Percentiles rank a stretch among this genome's conserved stretches.
Conservation (phyloP, 2,329 filamentous ascomycete genomes). For the Cladosporium colombiae region DNA sequence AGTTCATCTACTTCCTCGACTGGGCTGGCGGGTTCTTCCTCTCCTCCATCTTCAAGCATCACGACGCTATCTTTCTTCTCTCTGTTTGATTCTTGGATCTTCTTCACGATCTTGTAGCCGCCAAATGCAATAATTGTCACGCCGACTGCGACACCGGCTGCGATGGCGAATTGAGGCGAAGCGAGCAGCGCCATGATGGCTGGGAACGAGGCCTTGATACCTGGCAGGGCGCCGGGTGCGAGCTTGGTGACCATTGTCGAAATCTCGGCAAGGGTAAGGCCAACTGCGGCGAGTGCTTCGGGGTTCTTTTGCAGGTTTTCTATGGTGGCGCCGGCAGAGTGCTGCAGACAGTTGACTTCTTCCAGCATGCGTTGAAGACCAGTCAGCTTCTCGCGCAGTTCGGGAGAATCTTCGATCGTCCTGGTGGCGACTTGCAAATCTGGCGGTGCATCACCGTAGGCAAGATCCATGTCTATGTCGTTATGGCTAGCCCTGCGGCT, state of each 20-base stretch:
- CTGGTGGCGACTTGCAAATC: conserved; percentile 55
- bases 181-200: conserved; percentile 83
- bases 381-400: conserved; percentile 68
- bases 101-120: conserved; percentile 96
- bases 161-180: conserved; percentile 92
- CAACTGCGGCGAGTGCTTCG: conserved; percentile 90
- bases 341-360: conserved; percentile 85
- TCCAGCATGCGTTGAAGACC: conserved; percentile 77
- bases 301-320: conserved; percentile 77
- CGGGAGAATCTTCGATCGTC: conserved; percentile 52
- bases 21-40: conserved; percentile 20
- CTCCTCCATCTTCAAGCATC: conserved; percentile 26
- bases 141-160: conserved; percentile 82
- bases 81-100: conserved; percentile 58
- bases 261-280: conserved; percentile 87
- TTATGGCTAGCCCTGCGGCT: conserved; percentile 42
- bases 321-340: conserved; percentile 81
- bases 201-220: conserved; percentile 79
- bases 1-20: conserved; percentile 55
- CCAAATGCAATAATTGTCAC: conserved; percentile 96
- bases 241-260: conserved; percentile 80
- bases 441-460: conserved; percentile 80
- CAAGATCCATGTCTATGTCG: conserved; percentile 84
- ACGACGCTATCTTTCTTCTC: conserved; percentile 28
- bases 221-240: conserved; percentile 73